Evolutionary conservation across 1,284 basidiomycete genomes (phyloP).

Genomic region (Ganoderma boninense): DNA sequence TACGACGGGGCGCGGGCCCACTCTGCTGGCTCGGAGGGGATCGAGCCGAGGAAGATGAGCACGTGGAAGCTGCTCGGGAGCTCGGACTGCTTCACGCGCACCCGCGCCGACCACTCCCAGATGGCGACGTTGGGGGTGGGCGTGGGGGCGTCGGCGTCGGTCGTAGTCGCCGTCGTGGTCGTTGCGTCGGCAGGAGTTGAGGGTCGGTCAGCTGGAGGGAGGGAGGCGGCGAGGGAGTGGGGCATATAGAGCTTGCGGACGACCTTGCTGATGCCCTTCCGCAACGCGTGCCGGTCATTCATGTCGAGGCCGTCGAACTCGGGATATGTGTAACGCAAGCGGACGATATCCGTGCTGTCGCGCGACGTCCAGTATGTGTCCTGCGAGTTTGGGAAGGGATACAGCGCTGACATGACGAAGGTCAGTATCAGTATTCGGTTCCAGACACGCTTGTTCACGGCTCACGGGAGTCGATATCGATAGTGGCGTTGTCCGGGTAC

Average conservation of each 20-base stretch:
- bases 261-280: conserved; percentile 41
- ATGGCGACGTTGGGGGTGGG: neutral
- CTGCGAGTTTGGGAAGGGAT: conserved; percentile 43
- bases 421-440: conserved; percentile 1
- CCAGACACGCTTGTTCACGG: neutral
- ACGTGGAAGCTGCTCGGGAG: conserved; percentile 49
- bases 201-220: neutral
- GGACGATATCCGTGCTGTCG: conserved; percentile 24
- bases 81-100: conserved; percentile 51
- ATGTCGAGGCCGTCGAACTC: conserved; percentile 51
- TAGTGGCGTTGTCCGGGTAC: conserved; percentile 36
- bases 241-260: conserved; percentile 37
- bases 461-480: conserved; percentile 49
- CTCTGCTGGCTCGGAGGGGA: conserved; percentile 44
- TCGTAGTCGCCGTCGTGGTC: neutral
- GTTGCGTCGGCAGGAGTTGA: neutral
- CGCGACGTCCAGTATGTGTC: conserved; percentile 42
- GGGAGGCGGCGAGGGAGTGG: neutral
- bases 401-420: conserved; percentile 34
- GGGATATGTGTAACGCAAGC: conserved; percentile 53
- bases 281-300: conserved; percentile 39
- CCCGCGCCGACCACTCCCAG: conserved; percentile 51
- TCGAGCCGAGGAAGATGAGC: conserved; percentile 50
- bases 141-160: neutral
- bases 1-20: conserved; percentile 44